phyloP scores from a whole-genome alignment of 495 filamentous ascomycete species.

The Astrothelium subdiscretum region DNA sequence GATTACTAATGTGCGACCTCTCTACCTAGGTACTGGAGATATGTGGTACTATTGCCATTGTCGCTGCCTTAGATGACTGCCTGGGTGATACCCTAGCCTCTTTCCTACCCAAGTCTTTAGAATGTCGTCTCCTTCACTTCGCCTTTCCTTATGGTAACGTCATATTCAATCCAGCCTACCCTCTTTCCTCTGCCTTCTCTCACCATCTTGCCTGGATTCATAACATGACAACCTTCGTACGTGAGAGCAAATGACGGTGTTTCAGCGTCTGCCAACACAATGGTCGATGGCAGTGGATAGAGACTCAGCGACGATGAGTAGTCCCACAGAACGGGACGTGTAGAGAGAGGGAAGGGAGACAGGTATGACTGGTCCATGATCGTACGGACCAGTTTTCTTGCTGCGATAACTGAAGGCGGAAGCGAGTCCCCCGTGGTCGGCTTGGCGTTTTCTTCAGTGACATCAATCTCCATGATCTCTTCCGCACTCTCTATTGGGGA shows the following conservation, averaged over 20 bases:
- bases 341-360: conserved; percentile 66
- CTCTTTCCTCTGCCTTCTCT: conserved; percentile 36
- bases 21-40: not conserved
- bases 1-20: too few species aligned
- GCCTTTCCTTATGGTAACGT: conserved; percentile 46
- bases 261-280: conserved; percentile 73
- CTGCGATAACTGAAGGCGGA: not conserved
- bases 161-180: conserved; percentile 79
- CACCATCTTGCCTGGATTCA: conserved; percentile 78
- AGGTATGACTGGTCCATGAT: conserved; percentile 86
- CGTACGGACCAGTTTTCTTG: conserved; percentile 82
- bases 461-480: conserved; percentile 5
- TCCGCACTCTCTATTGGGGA: not conserved
- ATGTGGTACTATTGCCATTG: not conserved
- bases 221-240: conserved; percentile 90
- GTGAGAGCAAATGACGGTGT: conserved; percentile 70
- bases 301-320: conserved; percentile 59
- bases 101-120: not conserved
- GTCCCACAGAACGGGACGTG: conserved; percentile 81
- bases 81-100: not conserved
- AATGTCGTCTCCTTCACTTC: conserved; percentile 37
- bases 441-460: not conserved
- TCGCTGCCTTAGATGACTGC: not conserved
- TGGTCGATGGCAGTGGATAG: conserved; percentile 74
- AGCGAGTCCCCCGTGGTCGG: not conserved